These are phyloP conservation scores for Massospora cicadina DNA, from an alignment of 371 early-diverging fungal species.

Conservation along the genomic window DNA sequence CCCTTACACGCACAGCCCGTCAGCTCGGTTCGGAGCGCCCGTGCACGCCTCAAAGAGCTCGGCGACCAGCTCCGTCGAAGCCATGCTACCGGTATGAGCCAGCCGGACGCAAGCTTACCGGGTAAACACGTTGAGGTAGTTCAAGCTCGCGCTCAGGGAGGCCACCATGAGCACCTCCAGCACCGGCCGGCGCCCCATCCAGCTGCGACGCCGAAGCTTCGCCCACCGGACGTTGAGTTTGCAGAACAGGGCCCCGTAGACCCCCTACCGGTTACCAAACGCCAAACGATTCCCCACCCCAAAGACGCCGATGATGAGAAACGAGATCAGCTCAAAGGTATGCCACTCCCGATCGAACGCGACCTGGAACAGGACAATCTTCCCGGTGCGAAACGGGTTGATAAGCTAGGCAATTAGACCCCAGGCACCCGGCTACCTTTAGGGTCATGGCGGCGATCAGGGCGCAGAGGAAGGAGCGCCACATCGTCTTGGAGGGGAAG, in stretches of 20 bases:
- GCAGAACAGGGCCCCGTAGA: slow-evolving; percentile 78
- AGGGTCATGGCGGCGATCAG: slow-evolving; percentile 66
- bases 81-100: slow-evolving; percentile 18
- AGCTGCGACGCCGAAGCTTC: slow-evolving; percentile 38
- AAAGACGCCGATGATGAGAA: slow-evolving; percentile 58
- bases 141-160: slow-evolving; percentile 46
- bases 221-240: slow-evolving; percentile 49
- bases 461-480: slow-evolving; percentile 80
- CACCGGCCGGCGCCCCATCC: slow-evolving; percentile 42
- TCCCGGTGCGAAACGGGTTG: slow-evolving; percentile 79
- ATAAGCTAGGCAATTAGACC: slow-evolving; percentile 26
- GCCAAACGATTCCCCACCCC: too few species aligned
- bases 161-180: slow-evolving; percentile 55
- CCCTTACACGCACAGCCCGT: slow-evolving; percentile 24
- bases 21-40: slow-evolving; percentile 18
- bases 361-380: slow-evolving; percentile 82
- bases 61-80: slow-evolving; percentile 40
- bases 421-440: slow-evolving; percentile 26
- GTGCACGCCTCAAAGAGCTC: slow-evolving; percentile 51
- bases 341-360: slow-evolving; percentile 71
- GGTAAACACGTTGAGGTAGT: slow-evolving; percentile 60
- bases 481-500: slow-evolving; percentile 81
- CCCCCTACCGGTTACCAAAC: slow-evolving; percentile 29
- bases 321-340: slow-evolving; percentile 68
- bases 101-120: slow-evolving; percentile 19